Evolutionary conservation across 352 stramenopile species (phyloP), one percentile per base, ranked within the genome.

Genomic region (Globisporangium cystogenes): DNA sequence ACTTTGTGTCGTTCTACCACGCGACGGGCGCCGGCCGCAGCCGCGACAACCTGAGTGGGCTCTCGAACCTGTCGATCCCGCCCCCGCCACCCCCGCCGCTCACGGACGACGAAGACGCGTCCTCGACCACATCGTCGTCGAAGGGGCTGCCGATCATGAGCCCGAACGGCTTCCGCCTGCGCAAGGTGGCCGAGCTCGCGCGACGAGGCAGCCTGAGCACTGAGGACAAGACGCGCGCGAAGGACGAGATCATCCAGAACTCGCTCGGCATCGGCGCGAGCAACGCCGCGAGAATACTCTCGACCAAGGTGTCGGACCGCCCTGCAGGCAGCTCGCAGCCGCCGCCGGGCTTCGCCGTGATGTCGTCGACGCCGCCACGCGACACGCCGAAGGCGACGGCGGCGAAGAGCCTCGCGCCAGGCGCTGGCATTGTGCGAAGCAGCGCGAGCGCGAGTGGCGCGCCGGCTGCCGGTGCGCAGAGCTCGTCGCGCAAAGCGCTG

Each of bases 191-290:
- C 3, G 80, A 93, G 61, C 33, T 93, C 43, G 82, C 82, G 21
- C 78, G 82, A 43, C 74, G 74, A n/a, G 80, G 82, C 23, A 91
- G 74, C 41, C 59, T 93, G 23, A 93, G 82, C 59, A 90, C 35
- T 40, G 82, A 90, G 55, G 82, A 93, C 60, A 93, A 93, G 70
- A 91, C 76, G 14, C 80, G 80, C 20, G 78, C 70, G 7, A 93
- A 93, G 65, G 79, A 93, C 63, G 79, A 93, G 55, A 93, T 93
- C 67, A 93, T 93, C 59, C 82, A 93, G 54, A 90, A 69, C 65
- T 93, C 82, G n/a, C 52, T 93, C 21, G 79, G 79, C 14, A 80
- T 90, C 40, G 74, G 76, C 5, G 79, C 79, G 14, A 90, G 55
- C 58, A 80, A 82, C 26, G 79, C 76, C 0, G 72, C 76, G 8